Conservation (phyloP, 2,329 filamentous ascomycete genomes). For the Microsporum ferrugineum region DNA sequence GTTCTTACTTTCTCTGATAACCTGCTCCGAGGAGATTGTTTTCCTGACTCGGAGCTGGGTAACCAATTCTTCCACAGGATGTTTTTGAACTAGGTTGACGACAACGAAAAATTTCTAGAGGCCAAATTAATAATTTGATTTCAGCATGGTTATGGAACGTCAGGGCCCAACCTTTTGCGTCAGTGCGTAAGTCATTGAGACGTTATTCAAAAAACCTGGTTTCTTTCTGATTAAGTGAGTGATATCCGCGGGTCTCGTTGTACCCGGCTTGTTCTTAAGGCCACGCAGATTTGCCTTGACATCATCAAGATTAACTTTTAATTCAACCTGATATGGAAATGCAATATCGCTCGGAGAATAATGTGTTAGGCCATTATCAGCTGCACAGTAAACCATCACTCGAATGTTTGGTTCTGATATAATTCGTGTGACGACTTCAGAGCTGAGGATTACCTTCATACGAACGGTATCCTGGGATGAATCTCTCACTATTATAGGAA, state of each 20-base stretch:
- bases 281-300: constrained; percentile 89
- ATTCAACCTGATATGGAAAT: constrained; percentile 85
- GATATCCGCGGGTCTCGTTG: constrained; percentile 85
- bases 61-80: constrained; percentile 61
- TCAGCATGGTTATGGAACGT: not conserved
- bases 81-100: constrained; percentile 63
- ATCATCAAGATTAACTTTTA: constrained; percentile 79
- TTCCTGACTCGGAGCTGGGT: constrained; percentile 52
- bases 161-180: constrained; percentile 57
- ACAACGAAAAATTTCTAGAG: constrained; percentile 59
- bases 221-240: constrained; percentile 62
- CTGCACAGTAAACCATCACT: constrained; percentile 74
- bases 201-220: constrained; percentile 57
- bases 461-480: constrained; percentile 47
- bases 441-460: constrained; percentile 48
- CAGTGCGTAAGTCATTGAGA: constrained; percentile 84
- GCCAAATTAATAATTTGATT: not conserved
- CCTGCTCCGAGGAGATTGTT: constrained; percentile 67
- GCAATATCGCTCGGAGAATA: constrained; percentile 58
- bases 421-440: constrained; percentile 45
- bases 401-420: constrained; percentile 51
- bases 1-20: constrained; percentile 68
- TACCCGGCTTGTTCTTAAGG: constrained; percentile 90
- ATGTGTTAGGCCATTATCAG: constrained; percentile 45
- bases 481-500: constrained; percentile 41